Evolutionary conservation across 495 filamentous ascomycete genomes (phyloP), one percentile per base, ranked within the genome.

Genomic region (Poronia punctata): DNA sequence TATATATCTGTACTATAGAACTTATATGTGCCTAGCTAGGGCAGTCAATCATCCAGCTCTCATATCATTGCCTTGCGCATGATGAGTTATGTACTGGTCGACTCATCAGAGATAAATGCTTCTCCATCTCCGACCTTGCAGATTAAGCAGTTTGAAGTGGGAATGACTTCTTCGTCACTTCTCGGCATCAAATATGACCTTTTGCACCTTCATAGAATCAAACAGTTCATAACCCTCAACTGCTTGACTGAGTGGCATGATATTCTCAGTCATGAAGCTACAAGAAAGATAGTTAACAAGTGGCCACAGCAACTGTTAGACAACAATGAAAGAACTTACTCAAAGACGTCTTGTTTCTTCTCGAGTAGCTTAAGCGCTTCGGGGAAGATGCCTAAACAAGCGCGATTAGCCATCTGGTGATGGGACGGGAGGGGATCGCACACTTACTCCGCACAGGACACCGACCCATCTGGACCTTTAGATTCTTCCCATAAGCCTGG

Each of bases 161-260:
- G n/a, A n/a, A n/a, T n/a, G n/a, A n/a, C n/a, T n/a, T n/a, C n/a
- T n/a, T n/a, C n/a, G n/a, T n/a, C n/a, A 43, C 18, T 46, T 40
- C 33, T 43, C 39, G 11, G 64, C 61, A 40, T 51, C 53, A 49
- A 79, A 79, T 25, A 79, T 66, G 11, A 84, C 81, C 71, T 96
- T 96, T 51, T 94, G 88, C 38, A 78, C 85, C 64, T 88, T 82
- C 85, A 88, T 87, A 41, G 78, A 75, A 53, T 95, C 84, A 66
- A 95, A 95, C 12, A 95, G 57, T 28, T 89, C 82, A 65, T 93
- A 95, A 2, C 80, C 89, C 62, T 89, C 83, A 7, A 86, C 79
- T 1, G 87, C 89, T 38, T 88, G 66, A 5, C 73, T 72, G 29
- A 95, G 68, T 17, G 84, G 84, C 86, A 95, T 92, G 51, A 93